Evolutionary conservation across 768 basidiomycete species (phyloP).

Genomic region (Jaapia argillacea): DNA sequence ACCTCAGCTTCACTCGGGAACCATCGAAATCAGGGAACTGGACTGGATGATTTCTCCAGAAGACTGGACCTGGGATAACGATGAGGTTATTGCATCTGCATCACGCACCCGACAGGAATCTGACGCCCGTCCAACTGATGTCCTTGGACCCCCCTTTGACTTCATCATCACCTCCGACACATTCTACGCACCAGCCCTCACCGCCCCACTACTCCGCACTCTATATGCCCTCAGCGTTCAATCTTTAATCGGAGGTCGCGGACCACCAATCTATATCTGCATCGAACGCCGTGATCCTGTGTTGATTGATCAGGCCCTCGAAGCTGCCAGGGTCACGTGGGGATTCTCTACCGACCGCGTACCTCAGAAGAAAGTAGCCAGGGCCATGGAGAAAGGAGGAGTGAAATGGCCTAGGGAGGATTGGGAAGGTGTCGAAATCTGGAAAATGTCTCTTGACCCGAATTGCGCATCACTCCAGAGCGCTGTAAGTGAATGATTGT

Average conservation of each 20-base stretch:
- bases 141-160: constrained; percentile 52
- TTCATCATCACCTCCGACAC: constrained; percentile 82
- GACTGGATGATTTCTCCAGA: constrained; percentile 58
- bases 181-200: constrained; percentile 52
- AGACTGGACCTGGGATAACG: constrained; percentile 45
- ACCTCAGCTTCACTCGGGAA: constrained; percentile 25
- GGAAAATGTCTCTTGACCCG: no score
- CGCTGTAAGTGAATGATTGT: background rate
- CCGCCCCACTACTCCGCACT: constrained; percentile 62
- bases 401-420: constrained; percentile 54
- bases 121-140: no score
- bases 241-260: constrained; percentile 20
- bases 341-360: constrained; percentile 50
- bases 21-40: constrained; percentile 50
- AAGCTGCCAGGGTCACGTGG: constrained; percentile 43
- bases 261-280: constrained; percentile 49
- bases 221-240: constrained; percentile 40
- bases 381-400: constrained; percentile 48
- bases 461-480: background rate
- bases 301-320: constrained; percentile 49
- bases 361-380: constrained; percentile 44
- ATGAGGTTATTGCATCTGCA: constrained; percentile 23
- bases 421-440: constrained; percentile 79
- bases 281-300: constrained; percentile 71
- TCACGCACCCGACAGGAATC: background rate